Conservation (phyloP, 805 yeast genomes). For the Saturnispora mendoncae region DNA sequence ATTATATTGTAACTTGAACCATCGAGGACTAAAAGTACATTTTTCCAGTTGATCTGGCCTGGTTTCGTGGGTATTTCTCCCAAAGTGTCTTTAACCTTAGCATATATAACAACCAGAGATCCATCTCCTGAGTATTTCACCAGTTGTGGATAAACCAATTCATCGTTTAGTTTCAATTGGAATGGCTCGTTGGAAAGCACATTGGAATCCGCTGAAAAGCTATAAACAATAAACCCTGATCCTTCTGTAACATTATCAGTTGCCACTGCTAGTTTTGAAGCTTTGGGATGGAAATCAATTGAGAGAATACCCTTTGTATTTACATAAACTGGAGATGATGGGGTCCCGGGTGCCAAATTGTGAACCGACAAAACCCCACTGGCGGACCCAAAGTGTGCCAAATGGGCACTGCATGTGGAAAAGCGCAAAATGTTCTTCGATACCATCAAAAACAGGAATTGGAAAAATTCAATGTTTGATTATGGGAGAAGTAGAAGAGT, state of each 20-base stretch:
- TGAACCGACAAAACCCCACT: constrained; percentile 4
- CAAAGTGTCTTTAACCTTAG: background rate
- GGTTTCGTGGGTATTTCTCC: background rate
- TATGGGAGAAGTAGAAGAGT: background rate
- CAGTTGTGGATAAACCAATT: constrained; percentile 7
- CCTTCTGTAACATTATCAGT: background rate
- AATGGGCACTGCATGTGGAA: background rate
- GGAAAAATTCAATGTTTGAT: background rate
- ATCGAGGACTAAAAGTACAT: constrained; percentile 5
- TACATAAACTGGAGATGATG: constrained; percentile 1
- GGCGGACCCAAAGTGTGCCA: constrained; percentile 10
- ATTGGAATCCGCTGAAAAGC: background rate
- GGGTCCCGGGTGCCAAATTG: background rate
- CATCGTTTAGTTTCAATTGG: background rate
- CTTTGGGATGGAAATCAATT: constrained; percentile 6
- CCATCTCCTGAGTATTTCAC: constrained; percentile 12
- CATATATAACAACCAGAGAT: constrained; percentile 8
- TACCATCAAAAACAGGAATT: background rate
- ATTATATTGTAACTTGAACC: constrained; percentile 1
- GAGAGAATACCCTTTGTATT: background rate
- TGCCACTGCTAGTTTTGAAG: background rate
- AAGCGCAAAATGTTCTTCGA: constrained; percentile 1
- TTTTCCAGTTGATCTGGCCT: constrained; percentile 3
- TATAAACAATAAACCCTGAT: background rate
- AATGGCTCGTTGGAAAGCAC: background rate